These are phyloP conservation scores for Eucalyptus viminalis DNA, from an alignment of 345 rosid genomes.

Conservation along the genomic window DNA sequence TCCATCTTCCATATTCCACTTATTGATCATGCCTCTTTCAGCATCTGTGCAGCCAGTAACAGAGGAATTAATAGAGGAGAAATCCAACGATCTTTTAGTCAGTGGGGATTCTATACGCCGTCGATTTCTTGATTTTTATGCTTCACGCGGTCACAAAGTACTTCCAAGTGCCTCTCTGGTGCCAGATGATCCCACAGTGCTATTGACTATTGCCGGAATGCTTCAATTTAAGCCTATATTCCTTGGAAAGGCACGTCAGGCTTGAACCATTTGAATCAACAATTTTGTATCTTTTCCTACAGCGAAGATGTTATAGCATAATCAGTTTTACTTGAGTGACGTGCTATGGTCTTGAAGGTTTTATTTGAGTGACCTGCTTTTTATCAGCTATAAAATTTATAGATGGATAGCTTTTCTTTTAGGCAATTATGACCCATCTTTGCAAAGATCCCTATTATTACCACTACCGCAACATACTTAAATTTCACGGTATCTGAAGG, in stretches of 20 bases:
- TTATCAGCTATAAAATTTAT: neutral
- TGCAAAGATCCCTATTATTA: neutral
- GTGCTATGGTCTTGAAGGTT: neutral
- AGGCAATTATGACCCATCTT: neutral
- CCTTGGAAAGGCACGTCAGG: constrained; percentile 65
- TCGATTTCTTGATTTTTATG: constrained; percentile 75
- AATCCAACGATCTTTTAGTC: constrained; percentile 17
- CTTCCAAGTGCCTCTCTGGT: constrained; percentile 92
- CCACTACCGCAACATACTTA: neutral
- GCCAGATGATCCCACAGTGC: constrained; percentile 92
- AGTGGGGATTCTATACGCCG: constrained; percentile 82
- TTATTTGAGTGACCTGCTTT: neutral
- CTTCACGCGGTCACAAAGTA: constrained; percentile 82
- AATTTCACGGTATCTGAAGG: neutral
- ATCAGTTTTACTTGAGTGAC: neutral
- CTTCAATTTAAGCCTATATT: constrained; percentile 94
- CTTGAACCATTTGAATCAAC: neutral
- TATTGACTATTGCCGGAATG: constrained; percentile 96
- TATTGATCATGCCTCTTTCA: constrained; percentile 26
- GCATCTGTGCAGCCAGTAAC: constrained; percentile 55
- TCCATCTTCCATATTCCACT: neutral
- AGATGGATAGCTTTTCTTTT: neutral
- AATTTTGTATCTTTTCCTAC: neutral
- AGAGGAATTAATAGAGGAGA: constrained; percentile 33
- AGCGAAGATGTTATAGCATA: neutral